Evolutionary conservation across 2,329 filamentous ascomycete species (phyloP).

Genomic region (Ophiostoma triangulosporum): DNA sequence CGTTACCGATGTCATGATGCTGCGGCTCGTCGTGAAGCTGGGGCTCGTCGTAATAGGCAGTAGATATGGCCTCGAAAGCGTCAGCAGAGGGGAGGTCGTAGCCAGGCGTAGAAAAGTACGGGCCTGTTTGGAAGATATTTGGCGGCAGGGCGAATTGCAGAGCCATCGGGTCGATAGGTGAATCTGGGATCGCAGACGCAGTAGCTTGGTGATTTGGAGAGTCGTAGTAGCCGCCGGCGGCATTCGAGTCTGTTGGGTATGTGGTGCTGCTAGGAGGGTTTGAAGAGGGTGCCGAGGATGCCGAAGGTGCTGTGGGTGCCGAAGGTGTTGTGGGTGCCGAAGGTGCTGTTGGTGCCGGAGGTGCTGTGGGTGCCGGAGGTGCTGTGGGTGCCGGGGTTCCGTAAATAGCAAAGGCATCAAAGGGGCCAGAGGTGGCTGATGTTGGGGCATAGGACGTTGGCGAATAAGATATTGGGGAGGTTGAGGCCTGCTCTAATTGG

Average conservation of each 20-base stretch:
- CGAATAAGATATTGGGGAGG: background rate
- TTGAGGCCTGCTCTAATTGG: slow-evolving; percentile 9
- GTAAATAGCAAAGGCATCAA: background rate
- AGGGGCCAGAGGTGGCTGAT: background rate
- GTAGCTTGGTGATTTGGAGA: slow-evolving; percentile 25
- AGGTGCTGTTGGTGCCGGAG: no score
- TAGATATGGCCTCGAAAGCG: slow-evolving; percentile 19
- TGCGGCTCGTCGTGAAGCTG: slow-evolving; percentile 18
- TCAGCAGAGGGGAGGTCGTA: slow-evolving; percentile 14
- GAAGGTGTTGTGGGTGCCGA: no score
- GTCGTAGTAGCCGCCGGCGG: slow-evolving; percentile 22
- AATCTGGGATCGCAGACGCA: slow-evolving; percentile 26
- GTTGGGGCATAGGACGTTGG: slow-evolving; percentile 3
- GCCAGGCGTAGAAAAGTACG: slow-evolving; percentile 6
- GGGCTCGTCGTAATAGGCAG: slow-evolving; percentile 31
- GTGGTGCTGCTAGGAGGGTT: slow-evolving; percentile 32
- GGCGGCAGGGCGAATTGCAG: slow-evolving; percentile 43
- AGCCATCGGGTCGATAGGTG: slow-evolving; percentile 39
- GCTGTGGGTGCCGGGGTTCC: background rate
- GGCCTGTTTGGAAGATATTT: slow-evolving; percentile 27
- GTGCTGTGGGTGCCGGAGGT: no score
- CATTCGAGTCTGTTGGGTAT: slow-evolving; percentile 36
- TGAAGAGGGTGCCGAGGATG: slow-evolving; percentile 16
- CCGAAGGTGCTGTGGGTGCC: no score
- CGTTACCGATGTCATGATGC: slow-evolving; percentile 25